phyloP scores from a whole-genome alignment of 1,284 basidiomycete genomes.

The Pterulicium gracile region DNA sequence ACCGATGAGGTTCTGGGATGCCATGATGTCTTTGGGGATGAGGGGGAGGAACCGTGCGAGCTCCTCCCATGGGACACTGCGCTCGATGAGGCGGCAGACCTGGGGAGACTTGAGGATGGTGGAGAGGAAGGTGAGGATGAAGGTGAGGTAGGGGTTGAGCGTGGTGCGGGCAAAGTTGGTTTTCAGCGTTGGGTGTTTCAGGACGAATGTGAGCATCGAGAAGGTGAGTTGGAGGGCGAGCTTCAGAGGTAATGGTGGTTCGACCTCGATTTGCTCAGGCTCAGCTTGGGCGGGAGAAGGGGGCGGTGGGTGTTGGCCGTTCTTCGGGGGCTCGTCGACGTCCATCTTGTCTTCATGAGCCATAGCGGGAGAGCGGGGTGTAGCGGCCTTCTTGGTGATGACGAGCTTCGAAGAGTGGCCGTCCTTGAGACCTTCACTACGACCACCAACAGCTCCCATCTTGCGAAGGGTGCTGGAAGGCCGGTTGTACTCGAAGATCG shows the following conservation, averaged over 20 bases:
- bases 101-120: slow-evolving; percentile 61
- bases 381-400: slow-evolving; percentile 32
- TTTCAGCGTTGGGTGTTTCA: slow-evolving; percentile 56
- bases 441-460: slow-evolving; percentile 32
- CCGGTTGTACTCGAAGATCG: slow-evolving; percentile 85
- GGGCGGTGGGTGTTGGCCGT: slow-evolving; percentile 12
- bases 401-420: slow-evolving; percentile 29
- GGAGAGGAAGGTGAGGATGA: slow-evolving; percentile 81
- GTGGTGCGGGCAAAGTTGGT: slow-evolving; percentile 45
- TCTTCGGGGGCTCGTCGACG: slow-evolving; percentile 37
- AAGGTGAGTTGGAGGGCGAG: slow-evolving; percentile 77
- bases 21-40: slow-evolving; percentile 47
- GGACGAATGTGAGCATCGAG: slow-evolving; percentile 61
- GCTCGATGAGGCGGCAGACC: slow-evolving; percentile 55
- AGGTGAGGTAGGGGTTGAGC: slow-evolving; percentile 81
- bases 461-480: slow-evolving; percentile 61
- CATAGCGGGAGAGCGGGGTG: slow-evolving; percentile 18
- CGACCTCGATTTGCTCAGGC: slow-evolving; percentile 18
- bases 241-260: slow-evolving; percentile 55
- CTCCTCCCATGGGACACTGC: slow-evolving; percentile 77
- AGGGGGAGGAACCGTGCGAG: slow-evolving; percentile 59
- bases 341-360: slow-evolving; percentile 57
- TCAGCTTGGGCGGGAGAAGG: slow-evolving; percentile 30
- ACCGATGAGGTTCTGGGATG: slow-evolving; percentile 26
- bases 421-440: slow-evolving; percentile 24